Conservation (phyloP, 2,329 filamentous ascomycete species). For the Fusarium paranaense region DNA sequence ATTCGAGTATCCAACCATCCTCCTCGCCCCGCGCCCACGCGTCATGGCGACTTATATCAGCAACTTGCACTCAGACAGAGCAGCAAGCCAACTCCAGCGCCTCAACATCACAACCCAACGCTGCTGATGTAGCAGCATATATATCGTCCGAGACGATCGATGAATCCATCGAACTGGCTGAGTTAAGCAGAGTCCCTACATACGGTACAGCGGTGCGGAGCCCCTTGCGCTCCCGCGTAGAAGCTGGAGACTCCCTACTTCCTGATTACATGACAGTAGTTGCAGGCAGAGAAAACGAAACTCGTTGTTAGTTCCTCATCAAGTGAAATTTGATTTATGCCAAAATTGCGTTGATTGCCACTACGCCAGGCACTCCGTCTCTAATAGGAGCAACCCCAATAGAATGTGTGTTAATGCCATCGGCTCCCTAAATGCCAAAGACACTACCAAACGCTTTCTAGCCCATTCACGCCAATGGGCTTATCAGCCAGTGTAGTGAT, state of each 20-base stretch:
- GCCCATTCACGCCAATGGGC: neutral
- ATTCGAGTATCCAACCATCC: slow-evolving; percentile 79
- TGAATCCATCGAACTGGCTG: slow-evolving; percentile 69
- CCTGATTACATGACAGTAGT: slow-evolving; percentile 73
- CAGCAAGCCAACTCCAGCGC: neutral
- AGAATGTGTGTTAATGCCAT: neutral
- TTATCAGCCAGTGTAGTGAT: slow-evolving; percentile 1
- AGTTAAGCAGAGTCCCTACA: slow-evolving; percentile 78
- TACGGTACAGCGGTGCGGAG: slow-evolving; percentile 79
- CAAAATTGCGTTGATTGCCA: neutral
- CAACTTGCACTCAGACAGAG: slow-evolving; percentile 61
- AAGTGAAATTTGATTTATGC: neutral
- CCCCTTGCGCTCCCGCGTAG: slow-evolving; percentile 64
- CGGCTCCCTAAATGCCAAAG: neutral
- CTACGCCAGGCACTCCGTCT: neutral
- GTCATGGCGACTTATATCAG: slow-evolving; percentile 48
- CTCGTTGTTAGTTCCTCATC: neutral
- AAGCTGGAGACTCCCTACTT: slow-evolving; percentile 61
- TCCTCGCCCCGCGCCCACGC: slow-evolving; percentile 55
- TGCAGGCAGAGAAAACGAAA: neutral
- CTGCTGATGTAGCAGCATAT: slow-evolving; percentile 54
- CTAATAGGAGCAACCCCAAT: neutral
- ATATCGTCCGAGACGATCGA: slow-evolving; percentile 63
- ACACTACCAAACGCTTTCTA: neutral
- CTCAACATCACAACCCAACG: neutral